Conservation (phyloP, 164 flowering plant species). For the Piper longum region DNA sequence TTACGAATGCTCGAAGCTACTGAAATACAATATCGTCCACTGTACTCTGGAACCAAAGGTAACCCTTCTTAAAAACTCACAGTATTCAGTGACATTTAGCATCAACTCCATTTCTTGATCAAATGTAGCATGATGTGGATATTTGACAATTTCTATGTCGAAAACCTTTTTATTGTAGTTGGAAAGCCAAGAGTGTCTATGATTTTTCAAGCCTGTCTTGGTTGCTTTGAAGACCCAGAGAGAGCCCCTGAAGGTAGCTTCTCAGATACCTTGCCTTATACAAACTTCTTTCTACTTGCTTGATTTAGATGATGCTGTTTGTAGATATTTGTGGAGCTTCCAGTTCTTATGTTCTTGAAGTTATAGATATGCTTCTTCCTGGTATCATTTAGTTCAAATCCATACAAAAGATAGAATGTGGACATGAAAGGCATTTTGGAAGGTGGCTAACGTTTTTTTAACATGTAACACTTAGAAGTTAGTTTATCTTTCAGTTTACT, state of each 20-base stretch:
- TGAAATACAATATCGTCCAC: slow-evolving; percentile 68
- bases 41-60: slow-evolving; percentile 54
- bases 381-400: no score
- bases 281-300: background rate
- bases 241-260: slow-evolving; percentile 52
- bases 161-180: slow-evolving; percentile 15
- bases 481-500: no score
- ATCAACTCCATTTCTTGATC: background rate
- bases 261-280: slow-evolving; percentile 1
- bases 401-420: no score
- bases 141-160: background rate
- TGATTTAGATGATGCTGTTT: background rate
- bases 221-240: slow-evolving; percentile 67
- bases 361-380: no score
- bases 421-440: no score
- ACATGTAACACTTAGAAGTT: no score
- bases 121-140: background rate
- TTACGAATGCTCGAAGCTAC: slow-evolving; percentile 97
- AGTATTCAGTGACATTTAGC: no score
- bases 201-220: slow-evolving; percentile 53
- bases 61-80: background rate
- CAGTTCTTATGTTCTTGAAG: no score
- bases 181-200: slow-evolving; percentile 33
- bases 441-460: no score
- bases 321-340: background rate